phyloP scores from a whole-genome alignment of 306 rosid species.

The Rosa multiflora region DNA sequence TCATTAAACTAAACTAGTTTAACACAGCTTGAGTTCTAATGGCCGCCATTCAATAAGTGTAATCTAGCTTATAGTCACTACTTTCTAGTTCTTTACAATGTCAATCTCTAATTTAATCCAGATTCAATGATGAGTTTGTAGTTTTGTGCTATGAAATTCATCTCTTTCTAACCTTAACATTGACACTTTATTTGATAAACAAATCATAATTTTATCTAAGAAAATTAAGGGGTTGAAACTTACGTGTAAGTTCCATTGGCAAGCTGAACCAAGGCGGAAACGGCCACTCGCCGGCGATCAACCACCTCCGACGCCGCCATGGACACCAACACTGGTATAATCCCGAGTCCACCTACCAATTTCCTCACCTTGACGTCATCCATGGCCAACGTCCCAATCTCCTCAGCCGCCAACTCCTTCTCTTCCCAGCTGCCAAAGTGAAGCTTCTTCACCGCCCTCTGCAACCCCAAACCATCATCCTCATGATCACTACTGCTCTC shows the following conservation, averaged over 20 bases:
- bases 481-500: slow-evolving; percentile 17
- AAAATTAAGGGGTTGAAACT: slow-evolving; percentile 15
- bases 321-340: slow-evolving; percentile 76
- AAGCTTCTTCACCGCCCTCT: slow-evolving; percentile 82
- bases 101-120: neutral
- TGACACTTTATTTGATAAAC: neutral
- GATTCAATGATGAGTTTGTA: neutral
- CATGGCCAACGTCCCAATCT: slow-evolving; percentile 61
- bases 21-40: neutral
- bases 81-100: neutral
- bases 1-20: neutral
- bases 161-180: neutral
- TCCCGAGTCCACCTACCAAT: slow-evolving; percentile 74
- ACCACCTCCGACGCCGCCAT: slow-evolving; percentile 56
- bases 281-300: slow-evolving; percentile 44
- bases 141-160: neutral
- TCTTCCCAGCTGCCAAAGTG: slow-evolving; percentile 89
- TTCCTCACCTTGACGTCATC: slow-evolving; percentile 63
- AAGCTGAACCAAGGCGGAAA: slow-evolving; percentile 59
- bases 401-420: slow-evolving; percentile 70
- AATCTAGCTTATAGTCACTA: neutral
- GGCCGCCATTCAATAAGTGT: neutral
- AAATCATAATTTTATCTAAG: neutral
- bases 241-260: slow-evolving; percentile 82
- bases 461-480: slow-evolving; percentile 43